Evolutionary conservation across 1,139 yeast genomes (phyloP).

Genomic region (Kurtzmaniella quercitrusa): DNA sequence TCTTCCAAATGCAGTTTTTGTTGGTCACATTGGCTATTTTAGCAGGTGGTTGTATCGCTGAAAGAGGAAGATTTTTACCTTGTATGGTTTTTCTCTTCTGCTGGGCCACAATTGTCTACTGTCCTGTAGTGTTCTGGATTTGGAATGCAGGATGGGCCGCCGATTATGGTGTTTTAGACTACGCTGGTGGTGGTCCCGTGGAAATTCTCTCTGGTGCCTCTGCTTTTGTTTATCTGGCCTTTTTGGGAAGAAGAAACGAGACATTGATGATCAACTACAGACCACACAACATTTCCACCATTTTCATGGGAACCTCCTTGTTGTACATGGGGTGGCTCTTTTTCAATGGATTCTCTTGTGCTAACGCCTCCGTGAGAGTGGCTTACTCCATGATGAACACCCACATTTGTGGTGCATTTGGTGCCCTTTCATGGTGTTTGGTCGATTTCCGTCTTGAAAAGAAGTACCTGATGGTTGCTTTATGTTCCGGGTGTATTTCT

Average conservation of each 20-base stretch:
- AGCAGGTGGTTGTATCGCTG: conserved; percentile 88
- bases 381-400: conserved; percentile 89
- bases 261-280: conserved; percentile 83
- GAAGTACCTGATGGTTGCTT: conserved; percentile 93
- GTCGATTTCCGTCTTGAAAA: conserved; percentile 83
- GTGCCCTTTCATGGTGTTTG: conserved; percentile 89
- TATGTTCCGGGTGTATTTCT: conserved; percentile 91
- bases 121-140: conserved; percentile 92
- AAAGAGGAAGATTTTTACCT: conserved; percentile 86
- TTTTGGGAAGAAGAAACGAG: conserved; percentile 79
- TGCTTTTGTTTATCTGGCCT: conserved; percentile 81
- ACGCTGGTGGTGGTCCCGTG: conserved; percentile 98
- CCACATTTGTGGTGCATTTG: conserved; percentile 83
- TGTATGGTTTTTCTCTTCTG: conserved; percentile 75
- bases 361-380: conserved; percentile 60
- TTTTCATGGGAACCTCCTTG: conserved; percentile 68
- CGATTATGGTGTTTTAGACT: conserved; percentile 87
- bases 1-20: conserved; percentile 87
- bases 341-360: conserved; percentile 80
- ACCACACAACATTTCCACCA: conserved; percentile 90
- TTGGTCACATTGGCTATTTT: conserved; percentile 87
- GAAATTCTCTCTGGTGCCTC: conserved; percentile 90
- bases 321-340: conserved; percentile 81
- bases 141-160: conserved; percentile 97
- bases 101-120: conserved; percentile 90